Evolutionary conservation across 1,284 basidiomycete genomes (phyloP).

Genomic region (Apiotrichum akiyoshidainum): DNA sequence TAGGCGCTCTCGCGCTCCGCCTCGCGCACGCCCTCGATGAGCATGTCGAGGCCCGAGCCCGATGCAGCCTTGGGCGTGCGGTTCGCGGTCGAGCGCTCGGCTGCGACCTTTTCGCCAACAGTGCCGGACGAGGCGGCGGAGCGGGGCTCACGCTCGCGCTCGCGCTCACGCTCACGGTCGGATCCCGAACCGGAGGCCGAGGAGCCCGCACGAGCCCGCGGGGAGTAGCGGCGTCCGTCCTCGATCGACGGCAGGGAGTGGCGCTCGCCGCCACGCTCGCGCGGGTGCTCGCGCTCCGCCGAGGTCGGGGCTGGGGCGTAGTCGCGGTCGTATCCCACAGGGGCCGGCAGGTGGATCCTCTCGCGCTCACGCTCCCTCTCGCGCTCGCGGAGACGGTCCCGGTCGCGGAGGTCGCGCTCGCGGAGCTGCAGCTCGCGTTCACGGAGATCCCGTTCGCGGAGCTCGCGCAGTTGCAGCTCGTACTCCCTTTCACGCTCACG

Average conservation of each 20-base stretch:
- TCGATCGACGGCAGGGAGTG: background rate
- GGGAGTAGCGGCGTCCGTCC: too few relatives aligned
- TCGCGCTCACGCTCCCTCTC: background rate
- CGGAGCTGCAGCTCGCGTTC: conserved; percentile 11
- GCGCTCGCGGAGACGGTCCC: background rate
- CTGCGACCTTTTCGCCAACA: too few relatives aligned
- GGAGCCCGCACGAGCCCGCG: too few relatives aligned
- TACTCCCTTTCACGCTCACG: background rate
- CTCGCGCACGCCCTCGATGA: conserved; percentile 24
- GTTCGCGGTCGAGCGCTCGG: background rate
- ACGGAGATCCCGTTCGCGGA: background rate
- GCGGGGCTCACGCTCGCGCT: background rate
- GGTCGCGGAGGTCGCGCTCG: conserved; percentile 5
- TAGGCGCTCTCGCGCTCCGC: conserved; percentile 19
- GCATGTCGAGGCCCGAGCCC: conserved; percentile 24
- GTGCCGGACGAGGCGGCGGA: background rate
- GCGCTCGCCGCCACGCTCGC: too few relatives aligned
- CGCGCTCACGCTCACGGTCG: background rate
- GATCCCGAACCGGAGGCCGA: too few relatives aligned
- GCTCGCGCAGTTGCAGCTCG: background rate
- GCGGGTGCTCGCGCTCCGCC: background rate
- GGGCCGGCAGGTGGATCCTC: background rate
- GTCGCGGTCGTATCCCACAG: background rate
- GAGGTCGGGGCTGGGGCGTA: background rate
- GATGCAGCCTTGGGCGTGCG: background rate